Conservation (phyloP, 2,329 filamentous ascomycete species). For the Alternaria solani region DNA sequence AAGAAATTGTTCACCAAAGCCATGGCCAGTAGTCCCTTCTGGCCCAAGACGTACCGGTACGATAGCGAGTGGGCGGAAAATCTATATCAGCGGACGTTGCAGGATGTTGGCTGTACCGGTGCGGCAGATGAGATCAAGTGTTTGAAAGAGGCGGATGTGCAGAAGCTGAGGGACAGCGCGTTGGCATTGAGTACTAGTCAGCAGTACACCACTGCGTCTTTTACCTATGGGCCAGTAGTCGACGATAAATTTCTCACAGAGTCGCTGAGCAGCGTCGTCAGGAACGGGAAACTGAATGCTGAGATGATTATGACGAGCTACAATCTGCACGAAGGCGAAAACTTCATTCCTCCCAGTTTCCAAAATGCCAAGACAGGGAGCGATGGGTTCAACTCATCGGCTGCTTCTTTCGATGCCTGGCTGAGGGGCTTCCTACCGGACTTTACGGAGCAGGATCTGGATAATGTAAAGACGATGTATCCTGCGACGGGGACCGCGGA, state of each 20-base stretch:
- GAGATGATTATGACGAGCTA: conserved; percentile 64
- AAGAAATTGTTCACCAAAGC: conserved; percentile 61
- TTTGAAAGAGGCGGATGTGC: conserved; percentile 63
- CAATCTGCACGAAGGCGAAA: conserved; percentile 70
- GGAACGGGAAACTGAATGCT: conserved; percentile 53
- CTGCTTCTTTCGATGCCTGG: conserved; percentile 62
- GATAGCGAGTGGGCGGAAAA: conserved; percentile 61
- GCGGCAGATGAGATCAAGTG: conserved; percentile 59
- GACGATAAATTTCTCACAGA: conserved; percentile 62
- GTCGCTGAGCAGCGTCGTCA: conserved; percentile 57
- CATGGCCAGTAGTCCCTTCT: conserved; percentile 63
- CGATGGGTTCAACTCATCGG: conserved; percentile 60
- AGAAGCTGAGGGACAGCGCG: conserved; percentile 62
- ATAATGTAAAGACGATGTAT: conserved; percentile 57
- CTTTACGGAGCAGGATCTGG: conserved; percentile 53
- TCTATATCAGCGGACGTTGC: conserved; percentile 59
- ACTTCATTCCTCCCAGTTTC: conserved; percentile 65
- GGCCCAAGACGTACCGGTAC: conserved; percentile 66
- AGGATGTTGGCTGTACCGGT: conserved; percentile 57
- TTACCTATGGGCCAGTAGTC: conserved; percentile 68
- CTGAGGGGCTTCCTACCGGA: conserved; percentile 62
- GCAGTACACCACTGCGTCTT: conserved; percentile 64
- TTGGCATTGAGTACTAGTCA: conserved; percentile 59
- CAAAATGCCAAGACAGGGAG: conserved; percentile 40
- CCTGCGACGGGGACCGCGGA: conserved; percentile 59